A percentile compares a stretch with the other conserved stretches of the same genome.
Evolutionary conservation across 2,329 filamentous ascomycete genomes (phyloP).

Genomic region (Cucurbitaria berberidis): DNA sequence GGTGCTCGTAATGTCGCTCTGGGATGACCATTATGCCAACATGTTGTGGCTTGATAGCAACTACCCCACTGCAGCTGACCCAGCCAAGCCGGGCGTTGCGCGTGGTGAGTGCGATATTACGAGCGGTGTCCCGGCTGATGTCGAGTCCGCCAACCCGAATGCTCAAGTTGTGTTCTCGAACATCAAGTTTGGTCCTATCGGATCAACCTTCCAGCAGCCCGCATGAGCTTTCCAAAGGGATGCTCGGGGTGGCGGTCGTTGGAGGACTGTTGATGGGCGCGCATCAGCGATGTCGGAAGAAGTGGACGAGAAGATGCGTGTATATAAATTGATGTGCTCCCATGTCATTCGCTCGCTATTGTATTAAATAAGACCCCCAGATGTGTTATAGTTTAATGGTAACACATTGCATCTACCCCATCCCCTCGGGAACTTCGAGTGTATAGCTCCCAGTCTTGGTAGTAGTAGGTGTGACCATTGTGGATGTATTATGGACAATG

Average conservation of each 20-base stretch:
- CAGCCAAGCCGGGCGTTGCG: constrained; percentile 41
- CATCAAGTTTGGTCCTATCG: constrained; percentile 51
- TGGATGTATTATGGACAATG: background rate
- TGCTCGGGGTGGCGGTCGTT: background rate
- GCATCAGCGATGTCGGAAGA: background rate
- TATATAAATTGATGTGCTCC: background rate
- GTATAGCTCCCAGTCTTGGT: background rate
- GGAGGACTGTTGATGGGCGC: background rate
- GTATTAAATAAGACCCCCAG: too few species aligned
- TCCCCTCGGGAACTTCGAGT: background rate
- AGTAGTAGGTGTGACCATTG: background rate
- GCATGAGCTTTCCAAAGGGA: constrained; percentile 13
- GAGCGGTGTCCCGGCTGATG: constrained; percentile 45
- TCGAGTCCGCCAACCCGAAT: constrained; percentile 43
- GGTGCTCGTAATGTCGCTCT: constrained; percentile 68
- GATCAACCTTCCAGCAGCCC: constrained; percentile 47
- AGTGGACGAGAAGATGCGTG: background rate
- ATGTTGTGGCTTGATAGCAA: constrained; percentile 78
- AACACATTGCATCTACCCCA: too few species aligned
- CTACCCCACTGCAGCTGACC: constrained; percentile 59
- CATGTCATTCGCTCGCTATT: background rate
- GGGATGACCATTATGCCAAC: constrained; percentile 69
- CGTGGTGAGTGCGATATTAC: constrained; percentile 48
- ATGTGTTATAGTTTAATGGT: too few species aligned
- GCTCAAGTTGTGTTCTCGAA: constrained; percentile 48